Evolutionary conservation across 2,329 filamentous ascomycete species (phyloP).

Genomic region (Nigrospora sphaerica): DNA sequence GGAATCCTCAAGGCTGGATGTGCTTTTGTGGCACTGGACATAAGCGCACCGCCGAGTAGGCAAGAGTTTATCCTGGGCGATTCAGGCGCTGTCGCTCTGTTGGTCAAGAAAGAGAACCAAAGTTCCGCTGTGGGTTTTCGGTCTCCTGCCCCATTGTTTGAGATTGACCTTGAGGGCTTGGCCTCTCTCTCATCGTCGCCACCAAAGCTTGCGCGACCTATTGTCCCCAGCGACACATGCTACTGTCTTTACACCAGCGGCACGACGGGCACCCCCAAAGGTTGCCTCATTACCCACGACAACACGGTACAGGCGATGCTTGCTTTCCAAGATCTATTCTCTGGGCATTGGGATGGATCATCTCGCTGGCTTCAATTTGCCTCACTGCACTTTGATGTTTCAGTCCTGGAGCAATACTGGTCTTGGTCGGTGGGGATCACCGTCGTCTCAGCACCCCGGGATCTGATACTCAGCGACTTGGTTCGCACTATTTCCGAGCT

Average conservation of each 20-base stretch:
- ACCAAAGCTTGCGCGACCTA: slow-evolving; percentile 22
- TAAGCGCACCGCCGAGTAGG: slow-evolving; percentile 62
- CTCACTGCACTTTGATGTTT: slow-evolving; percentile 91
- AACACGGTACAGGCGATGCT: slow-evolving; percentile 88
- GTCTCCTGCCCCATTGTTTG: slow-evolving; percentile 22
- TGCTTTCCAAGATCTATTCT: slow-evolving; percentile 74
- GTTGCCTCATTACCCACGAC: slow-evolving; percentile 80
- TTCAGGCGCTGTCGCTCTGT: slow-evolving; percentile 55
- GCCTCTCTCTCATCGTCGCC: slow-evolving; percentile 2
- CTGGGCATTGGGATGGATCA: slow-evolving; percentile 60
- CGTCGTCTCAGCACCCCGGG: slow-evolving; percentile 73
- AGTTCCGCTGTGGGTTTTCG: slow-evolving; percentile 23
- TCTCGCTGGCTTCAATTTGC: slow-evolving; percentile 91
- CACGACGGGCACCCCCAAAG: slow-evolving; percentile 80
- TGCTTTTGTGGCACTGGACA: slow-evolving; percentile 74
- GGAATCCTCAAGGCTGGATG: slow-evolving; percentile 79
- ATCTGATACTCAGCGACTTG: slow-evolving; percentile 80
- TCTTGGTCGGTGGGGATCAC: slow-evolving; percentile 88
- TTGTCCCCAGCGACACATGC: slow-evolving; percentile 50
- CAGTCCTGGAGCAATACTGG: slow-evolving; percentile 90
- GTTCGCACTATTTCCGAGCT: slow-evolving; percentile 63
- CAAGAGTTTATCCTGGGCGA: slow-evolving; percentile 74
- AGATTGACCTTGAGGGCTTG: slow-evolving; percentile 24
- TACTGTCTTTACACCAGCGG: slow-evolving; percentile 87
- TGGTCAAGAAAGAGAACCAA: slow-evolving; percentile 38